These are phyloP conservation scores for Mentha longifolia DNA, from an alignment of 257 asterid genomes.

Conservation along the genomic window DNA sequence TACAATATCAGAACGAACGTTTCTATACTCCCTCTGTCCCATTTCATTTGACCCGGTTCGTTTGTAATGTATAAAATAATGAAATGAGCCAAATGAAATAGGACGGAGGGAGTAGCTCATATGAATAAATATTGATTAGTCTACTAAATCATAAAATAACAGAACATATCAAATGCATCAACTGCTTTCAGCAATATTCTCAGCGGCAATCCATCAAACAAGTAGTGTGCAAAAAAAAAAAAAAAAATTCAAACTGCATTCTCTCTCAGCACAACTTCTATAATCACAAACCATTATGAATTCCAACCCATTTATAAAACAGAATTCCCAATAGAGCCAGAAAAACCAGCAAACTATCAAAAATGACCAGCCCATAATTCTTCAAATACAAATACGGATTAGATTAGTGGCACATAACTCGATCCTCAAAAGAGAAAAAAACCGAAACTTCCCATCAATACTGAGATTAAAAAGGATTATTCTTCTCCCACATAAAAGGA, in stretches of 20 bases:
- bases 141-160: neutral
- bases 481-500: neutral
- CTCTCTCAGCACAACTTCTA: neutral
- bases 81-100: too few species aligned
- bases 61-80: too few species aligned
- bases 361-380: neutral
- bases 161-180: neutral
- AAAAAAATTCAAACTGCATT: neutral
- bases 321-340: neutral
- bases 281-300: neutral
- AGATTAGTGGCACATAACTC: neutral
- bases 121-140: too few species aligned
- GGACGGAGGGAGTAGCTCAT: too few species aligned
- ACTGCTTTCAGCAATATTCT: neutral
- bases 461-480: neutral
- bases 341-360: neutral
- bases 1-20: too few species aligned
- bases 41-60: too few species aligned
- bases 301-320: neutral
- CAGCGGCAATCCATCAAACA: conserved; percentile 24
- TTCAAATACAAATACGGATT: neutral
- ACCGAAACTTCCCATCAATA: neutral
- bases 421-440: neutral
- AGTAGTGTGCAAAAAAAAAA: conserved; percentile 18
- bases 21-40: too few species aligned